phyloP scores from a whole-genome alignment of 2,329 filamentous ascomycete genomes.

The Trichoderma brevicompactum region DNA sequence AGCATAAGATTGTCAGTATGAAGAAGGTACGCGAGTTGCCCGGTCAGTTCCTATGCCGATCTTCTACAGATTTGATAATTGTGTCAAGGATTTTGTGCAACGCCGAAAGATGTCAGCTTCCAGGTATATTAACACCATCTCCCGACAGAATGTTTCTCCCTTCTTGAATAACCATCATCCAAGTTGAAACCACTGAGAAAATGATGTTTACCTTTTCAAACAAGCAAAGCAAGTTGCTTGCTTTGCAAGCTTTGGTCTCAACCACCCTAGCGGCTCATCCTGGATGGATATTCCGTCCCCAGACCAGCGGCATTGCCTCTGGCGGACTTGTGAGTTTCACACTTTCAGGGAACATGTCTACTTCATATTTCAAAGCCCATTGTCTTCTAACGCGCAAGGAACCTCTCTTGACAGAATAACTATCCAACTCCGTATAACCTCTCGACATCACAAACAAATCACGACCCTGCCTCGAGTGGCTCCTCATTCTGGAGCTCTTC shows the following conservation, averaged over 20 bases:
- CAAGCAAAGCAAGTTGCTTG: not conserved
- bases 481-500: slow-evolving; percentile 20
- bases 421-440: slow-evolving; percentile 15
- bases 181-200: too few relatives aligned
- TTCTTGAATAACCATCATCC: not conserved
- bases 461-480: not conserved
- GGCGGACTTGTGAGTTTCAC: not conserved
- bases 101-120: not conserved
- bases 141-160: not conserved
- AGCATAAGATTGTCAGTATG: too few relatives aligned
- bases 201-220: not conserved
- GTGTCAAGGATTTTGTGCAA: not conserved
- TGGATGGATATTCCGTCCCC: slow-evolving; percentile 23
- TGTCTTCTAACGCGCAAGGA: too few relatives aligned
- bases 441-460: slow-evolving; percentile 2
- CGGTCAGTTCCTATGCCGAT: not conserved
- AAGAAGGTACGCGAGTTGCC: too few relatives aligned
- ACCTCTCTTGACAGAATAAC: not conserved
- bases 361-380: too few relatives aligned
- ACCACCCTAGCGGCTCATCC: not conserved
- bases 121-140: not conserved
- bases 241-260: not conserved
- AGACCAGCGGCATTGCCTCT: slow-evolving; percentile 1
- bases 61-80: not conserved
- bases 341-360: too few relatives aligned